These are phyloP conservation scores for Collybia sp. DNA, from an alignment of 768 basidiomycete species.

Conservation along the genomic window DNA sequence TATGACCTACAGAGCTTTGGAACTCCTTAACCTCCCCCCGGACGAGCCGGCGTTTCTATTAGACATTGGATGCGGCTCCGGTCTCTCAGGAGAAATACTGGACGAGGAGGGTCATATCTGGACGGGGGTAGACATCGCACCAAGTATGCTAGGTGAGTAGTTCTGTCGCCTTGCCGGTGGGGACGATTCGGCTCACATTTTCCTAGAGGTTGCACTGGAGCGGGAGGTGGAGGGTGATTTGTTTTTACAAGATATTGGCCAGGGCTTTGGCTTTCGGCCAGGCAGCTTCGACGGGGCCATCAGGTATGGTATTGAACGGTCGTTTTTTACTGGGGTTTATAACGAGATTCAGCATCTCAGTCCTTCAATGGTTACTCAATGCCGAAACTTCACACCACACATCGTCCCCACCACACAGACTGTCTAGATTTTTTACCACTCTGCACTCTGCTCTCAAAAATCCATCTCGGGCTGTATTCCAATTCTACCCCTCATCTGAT, in stretches of 20 bases:
- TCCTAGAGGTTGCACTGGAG: slow-evolving; percentile 88
- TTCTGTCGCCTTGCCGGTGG: not conserved
- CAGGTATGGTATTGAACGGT: slow-evolving; percentile 45
- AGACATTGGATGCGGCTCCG: slow-evolving; percentile 98
- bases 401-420: slow-evolving; percentile 84
- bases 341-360: slow-evolving; percentile 69
- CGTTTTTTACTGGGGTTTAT: no score
- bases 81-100: slow-evolving; percentile 91
- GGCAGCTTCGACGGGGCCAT: slow-evolving; percentile 98
- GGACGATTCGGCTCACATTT: not conserved
- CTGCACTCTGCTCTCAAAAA: slow-evolving; percentile 82
- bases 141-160: slow-evolving; percentile 89
- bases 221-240: slow-evolving; percentile 95
- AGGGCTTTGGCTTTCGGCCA: slow-evolving; percentile 95
- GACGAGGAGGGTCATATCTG: slow-evolving; percentile 92
- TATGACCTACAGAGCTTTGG: slow-evolving; percentile 95
- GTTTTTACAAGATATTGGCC: slow-evolving; percentile 96
- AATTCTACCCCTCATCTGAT: slow-evolving; percentile 96
- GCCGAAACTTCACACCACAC: slow-evolving; percentile 89
- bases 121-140: slow-evolving; percentile 92
- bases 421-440: slow-evolving; percentile 88
- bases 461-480: slow-evolving; percentile 81
- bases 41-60: slow-evolving; percentile 82
- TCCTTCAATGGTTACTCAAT: slow-evolving; percentile 98
- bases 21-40: slow-evolving; percentile 78